Evolutionary conservation across 2,329 filamentous ascomycete genomes (phyloP).

Genomic region (Alternaria ventricosa): DNA sequence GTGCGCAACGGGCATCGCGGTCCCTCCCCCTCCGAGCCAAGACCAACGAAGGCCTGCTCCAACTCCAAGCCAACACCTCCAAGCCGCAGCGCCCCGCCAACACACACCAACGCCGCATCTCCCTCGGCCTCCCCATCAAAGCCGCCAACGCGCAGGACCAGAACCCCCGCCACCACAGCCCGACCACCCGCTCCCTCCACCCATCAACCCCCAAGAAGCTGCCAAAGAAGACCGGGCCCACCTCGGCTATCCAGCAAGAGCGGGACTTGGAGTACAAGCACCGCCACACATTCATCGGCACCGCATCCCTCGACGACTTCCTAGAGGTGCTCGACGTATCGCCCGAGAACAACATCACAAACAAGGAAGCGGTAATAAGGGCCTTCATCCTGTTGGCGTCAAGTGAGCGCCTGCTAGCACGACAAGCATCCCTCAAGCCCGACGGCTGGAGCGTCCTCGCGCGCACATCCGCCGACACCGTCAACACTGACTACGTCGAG

Average conservation of each 20-base stretch:
- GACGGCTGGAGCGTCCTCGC: conserved; percentile 38
- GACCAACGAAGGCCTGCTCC: conserved; percentile 29
- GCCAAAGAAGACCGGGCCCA: conserved; percentile 10
- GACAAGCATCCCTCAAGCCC: conserved; percentile 26
- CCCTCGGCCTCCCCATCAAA: conserved; percentile 29
- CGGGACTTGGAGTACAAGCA: conserved; percentile 42
- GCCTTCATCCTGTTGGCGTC: conserved; percentile 36
- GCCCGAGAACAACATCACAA: conserved; percentile 22
- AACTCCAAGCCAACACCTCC: conserved; percentile 24
- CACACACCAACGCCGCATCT: conserved; percentile 28
- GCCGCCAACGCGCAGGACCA: conserved; percentile 6
- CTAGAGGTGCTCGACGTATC: conserved; percentile 35
- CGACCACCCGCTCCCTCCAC: conserved; percentile 11
- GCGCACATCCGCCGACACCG: conserved; percentile 26
- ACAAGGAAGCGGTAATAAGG: conserved; percentile 26
- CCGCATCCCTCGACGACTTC: conserved; percentile 40
- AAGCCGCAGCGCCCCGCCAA: conserved; percentile 16
- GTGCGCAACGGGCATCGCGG: conserved; percentile 14
- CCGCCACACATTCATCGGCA: conserved; percentile 44
- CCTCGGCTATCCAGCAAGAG: conserved; percentile 23
- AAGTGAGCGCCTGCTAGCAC: conserved; percentile 34
- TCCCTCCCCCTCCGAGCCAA: conserved; percentile 22
- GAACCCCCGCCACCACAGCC: conserved; percentile 6
- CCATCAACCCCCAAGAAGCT: conserved; percentile 6
- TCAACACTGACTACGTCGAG: conserved; percentile 28